Conservation (phyloP, 2,329 filamentous ascomycete genomes). For the Colletotrichum lentis region DNA sequence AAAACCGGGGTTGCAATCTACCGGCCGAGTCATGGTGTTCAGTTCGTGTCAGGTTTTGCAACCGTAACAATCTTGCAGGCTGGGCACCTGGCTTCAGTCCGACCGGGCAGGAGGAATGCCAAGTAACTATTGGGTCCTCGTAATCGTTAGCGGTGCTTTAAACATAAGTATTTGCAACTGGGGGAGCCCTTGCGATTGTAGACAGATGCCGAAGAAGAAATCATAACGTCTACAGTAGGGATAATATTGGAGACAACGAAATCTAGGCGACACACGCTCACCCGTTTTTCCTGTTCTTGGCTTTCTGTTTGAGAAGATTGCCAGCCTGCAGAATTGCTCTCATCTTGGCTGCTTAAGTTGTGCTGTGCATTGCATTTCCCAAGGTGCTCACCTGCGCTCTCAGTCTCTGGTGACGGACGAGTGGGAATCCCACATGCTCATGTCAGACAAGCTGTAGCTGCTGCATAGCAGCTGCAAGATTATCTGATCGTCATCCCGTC, state of each 20-base stretch:
- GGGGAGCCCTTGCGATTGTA: background rate
- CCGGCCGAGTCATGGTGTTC: slow-evolving; percentile 26
- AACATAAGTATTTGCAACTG: slow-evolving; percentile 11
- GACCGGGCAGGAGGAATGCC: background rate
- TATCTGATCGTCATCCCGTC: slow-evolving; percentile 23
- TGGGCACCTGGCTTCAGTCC: background rate
- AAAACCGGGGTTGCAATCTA: slow-evolving; percentile 32
- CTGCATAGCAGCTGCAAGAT: slow-evolving; percentile 34
- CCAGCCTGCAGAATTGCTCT: slow-evolving; percentile 7
- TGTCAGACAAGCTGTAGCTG: slow-evolving; percentile 22
- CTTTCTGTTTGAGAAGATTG: background rate
- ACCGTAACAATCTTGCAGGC: background rate
- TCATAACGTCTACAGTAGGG: too few species aligned
- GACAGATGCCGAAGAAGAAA: background rate
- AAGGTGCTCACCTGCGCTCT: too few species aligned
- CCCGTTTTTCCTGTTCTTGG: background rate
- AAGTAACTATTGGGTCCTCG: background rate
- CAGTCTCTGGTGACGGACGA: too few species aligned
- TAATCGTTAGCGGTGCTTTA: background rate
- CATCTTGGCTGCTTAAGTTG: background rate
- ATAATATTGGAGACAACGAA: too few species aligned
- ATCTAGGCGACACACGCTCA: background rate
- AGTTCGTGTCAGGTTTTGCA: slow-evolving; percentile 28
- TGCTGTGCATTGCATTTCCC: too few species aligned
- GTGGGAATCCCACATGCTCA: slow-evolving; percentile 18